These are phyloP conservation scores for Globisporangium sylvaticum DNA, from an alignment of 352 stramenopile species.

Conservation along the genomic window DNA sequence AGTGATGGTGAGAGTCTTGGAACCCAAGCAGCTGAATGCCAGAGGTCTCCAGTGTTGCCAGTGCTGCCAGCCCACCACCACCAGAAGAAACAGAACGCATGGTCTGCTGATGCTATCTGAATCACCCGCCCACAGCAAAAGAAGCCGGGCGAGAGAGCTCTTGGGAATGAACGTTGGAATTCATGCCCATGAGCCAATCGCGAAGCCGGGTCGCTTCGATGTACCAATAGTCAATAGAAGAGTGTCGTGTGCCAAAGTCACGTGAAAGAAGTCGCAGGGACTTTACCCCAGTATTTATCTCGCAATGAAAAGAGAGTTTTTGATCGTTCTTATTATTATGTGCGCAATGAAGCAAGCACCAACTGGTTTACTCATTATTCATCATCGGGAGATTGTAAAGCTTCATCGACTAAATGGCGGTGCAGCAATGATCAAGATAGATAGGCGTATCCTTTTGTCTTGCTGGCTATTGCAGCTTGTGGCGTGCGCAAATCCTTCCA, in stretches of 20 bases:
- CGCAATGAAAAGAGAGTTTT: background rate
- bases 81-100: background rate
- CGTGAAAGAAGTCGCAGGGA: background rate
- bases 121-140: background rate
- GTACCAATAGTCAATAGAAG: slow-evolving; percentile 19
- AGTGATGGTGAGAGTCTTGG: background rate
- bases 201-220: background rate
- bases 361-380: too few relatives aligned
- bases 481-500: background rate
- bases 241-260: background rate
- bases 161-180: slow-evolving; percentile 18
- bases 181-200: background rate
- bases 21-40: background rate
- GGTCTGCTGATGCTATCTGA: background rate
- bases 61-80: background rate
- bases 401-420: too few relatives aligned
- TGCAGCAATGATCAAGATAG: too few relatives aligned
- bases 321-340: background rate
- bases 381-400: too few relatives aligned
- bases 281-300: slow-evolving; percentile 12
- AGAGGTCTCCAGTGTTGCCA: background rate
- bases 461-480: background rate
- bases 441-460: background rate
- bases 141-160: background rate
- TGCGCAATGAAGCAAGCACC: background rate